Conservation (phyloP, 169 alveolate species). For the Nephromyces sp. region DNA sequence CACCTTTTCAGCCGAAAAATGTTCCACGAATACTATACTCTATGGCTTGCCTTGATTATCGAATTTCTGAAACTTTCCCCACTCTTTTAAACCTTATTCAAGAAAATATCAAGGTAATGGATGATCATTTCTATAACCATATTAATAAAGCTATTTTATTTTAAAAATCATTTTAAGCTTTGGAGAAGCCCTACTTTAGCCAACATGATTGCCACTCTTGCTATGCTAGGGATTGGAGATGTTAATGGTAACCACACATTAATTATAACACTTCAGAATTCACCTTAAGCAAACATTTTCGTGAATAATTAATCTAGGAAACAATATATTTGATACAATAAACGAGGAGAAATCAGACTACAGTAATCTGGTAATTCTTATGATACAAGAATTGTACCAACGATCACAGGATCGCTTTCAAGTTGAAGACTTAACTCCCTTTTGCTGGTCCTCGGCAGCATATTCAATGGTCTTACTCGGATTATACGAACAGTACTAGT, state of each 20-base stretch:
- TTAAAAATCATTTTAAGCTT: no score
- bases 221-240: constrained; percentile 49
- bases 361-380: no score
- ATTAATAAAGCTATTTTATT: no score
- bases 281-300: no score
- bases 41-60: constrained; percentile 62
- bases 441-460: background rate
- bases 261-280: no score
- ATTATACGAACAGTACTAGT: background rate
- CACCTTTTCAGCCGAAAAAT: constrained; percentile 58
- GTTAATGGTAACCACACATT: background rate
- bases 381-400: no score
- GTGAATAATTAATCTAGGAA: no score
- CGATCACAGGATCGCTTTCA: no score
- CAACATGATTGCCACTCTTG: constrained; percentile 46
- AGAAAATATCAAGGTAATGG: constrained; percentile 41
- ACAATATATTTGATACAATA: no score
- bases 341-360: no score
- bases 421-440: no score
- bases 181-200: constrained; percentile 54
- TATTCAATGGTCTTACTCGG: background rate
- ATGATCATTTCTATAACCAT: no score
- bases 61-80: constrained; percentile 59
- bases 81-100: constrained; percentile 47
- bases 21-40: constrained; percentile 66